These are phyloP conservation scores for Neurospora intermedia DNA, from an alignment of 495 filamentous ascomycete genomes.

Conservation along the genomic window DNA sequence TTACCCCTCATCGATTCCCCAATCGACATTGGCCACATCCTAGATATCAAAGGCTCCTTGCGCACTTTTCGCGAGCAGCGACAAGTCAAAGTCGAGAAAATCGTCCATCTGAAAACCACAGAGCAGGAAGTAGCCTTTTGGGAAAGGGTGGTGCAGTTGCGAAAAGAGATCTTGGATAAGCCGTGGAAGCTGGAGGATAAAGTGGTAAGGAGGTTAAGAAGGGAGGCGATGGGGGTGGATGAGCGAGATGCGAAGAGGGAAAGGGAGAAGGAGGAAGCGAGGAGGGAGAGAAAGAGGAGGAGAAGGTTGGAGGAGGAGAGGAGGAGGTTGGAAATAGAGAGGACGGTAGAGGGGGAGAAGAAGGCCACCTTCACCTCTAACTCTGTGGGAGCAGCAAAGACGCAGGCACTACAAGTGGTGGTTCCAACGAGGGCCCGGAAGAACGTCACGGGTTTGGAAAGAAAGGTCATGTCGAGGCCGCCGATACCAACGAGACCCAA, in stretches of 20 bases:
- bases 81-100: conserved; percentile 62
- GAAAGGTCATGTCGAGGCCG: background rate
- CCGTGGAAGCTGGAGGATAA: conserved; percentile 55
- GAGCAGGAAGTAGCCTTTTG: conserved; percentile 71
- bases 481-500: background rate
- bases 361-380: background rate
- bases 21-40: conserved; percentile 55
- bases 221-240: conserved; percentile 34
- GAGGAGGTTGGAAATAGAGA: background rate
- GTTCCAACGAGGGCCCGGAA: background rate
- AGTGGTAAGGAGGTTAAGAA: conserved; percentile 44
- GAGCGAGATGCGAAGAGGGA: conserved; percentile 22
- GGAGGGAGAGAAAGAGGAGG: background rate
- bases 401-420: background rate
- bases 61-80: conserved; percentile 47
- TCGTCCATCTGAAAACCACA: conserved; percentile 48
- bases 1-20: conserved; percentile 10
- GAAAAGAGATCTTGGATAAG: conserved; percentile 48
- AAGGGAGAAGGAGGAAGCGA: conserved; percentile 2
- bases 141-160: conserved; percentile 53
- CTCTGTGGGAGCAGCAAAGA: background rate
- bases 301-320: background rate
- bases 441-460: background rate
- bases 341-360: background rate
- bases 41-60: conserved; percentile 71